Evolutionary conservation across 192 early-diverging fungal species (phyloP).

Genomic region (Backusella westeae): DNA sequence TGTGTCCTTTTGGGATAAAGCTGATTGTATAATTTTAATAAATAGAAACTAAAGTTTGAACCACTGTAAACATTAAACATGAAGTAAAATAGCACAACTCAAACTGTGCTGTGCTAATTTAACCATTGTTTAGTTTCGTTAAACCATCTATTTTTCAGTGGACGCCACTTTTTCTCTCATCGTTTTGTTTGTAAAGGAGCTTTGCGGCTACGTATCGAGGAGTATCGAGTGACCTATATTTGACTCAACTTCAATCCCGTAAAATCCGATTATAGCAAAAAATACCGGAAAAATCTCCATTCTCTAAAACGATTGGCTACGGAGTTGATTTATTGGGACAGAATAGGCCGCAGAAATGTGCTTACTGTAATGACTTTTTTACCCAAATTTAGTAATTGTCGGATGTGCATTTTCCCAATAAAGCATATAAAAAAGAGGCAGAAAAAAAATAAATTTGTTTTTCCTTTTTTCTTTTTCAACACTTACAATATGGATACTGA

Average conservation of each 20-base stretch:
- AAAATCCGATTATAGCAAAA: neutral
- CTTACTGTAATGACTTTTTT: neutral
- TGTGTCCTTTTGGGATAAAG: too few relatives aligned
- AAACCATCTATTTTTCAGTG: too few relatives aligned
- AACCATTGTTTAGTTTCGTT: too few relatives aligned
- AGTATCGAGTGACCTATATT: neutral
- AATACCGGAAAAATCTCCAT: neutral
- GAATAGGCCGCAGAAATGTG: neutral
- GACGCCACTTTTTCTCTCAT: too few relatives aligned
- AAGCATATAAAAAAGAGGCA: neutral
- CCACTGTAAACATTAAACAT: too few relatives aligned
- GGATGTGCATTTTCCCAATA: neutral
- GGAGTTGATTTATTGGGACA: neutral
- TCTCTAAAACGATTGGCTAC: neutral
- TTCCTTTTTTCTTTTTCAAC: neutral
- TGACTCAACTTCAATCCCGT: neutral
- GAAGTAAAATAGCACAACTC: too few relatives aligned
- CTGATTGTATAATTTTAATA: too few relatives aligned
- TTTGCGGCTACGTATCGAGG: too few relatives aligned
- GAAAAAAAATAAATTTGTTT: neutral
- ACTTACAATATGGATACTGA: slow-evolving; percentile 3
- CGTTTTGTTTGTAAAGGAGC: too few relatives aligned
- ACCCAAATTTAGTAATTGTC: neutral
- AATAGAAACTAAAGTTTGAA: too few relatives aligned
- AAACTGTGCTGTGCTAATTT: too few relatives aligned